Evolutionary conservation across 2,329 filamentous ascomycete genomes (phyloP).

Genomic region (Salinomyces thailandicus): DNA sequence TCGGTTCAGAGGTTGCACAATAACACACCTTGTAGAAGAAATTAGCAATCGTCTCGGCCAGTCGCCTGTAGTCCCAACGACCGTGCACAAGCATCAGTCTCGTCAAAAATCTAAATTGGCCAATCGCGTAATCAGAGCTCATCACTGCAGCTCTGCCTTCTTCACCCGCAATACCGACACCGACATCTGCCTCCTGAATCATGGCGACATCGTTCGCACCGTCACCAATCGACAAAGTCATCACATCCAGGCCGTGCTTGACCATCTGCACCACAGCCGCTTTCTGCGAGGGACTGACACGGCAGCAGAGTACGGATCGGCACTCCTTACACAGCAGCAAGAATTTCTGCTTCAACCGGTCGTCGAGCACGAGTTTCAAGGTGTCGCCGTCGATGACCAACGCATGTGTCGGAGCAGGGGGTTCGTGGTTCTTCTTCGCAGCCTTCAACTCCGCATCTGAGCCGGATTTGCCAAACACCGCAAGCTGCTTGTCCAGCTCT

Average conservation of each 20-base stretch:
- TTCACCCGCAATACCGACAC: slow-evolving; percentile 86
- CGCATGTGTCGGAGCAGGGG: slow-evolving; percentile 79
- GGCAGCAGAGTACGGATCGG: slow-evolving; percentile 90
- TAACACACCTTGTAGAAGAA: slow-evolving; percentile 87
- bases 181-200: slow-evolving; percentile 96
- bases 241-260: slow-evolving; percentile 86
- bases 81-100: slow-evolving; percentile 81
- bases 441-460: slow-evolving; percentile 72
- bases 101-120: slow-evolving; percentile 82
- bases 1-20: not conserved
- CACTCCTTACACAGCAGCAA: slow-evolving; percentile 93
- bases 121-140: slow-evolving; percentile 93
- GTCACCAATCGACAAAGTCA: slow-evolving; percentile 88
- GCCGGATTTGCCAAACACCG: slow-evolving; percentile 66
- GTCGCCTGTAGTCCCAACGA: slow-evolving; percentile 87
- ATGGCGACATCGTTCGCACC: slow-evolving; percentile 95
- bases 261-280: slow-evolving; percentile 95
- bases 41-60: slow-evolving; percentile 90
- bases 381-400: slow-evolving; percentile 93
- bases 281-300: slow-evolving; percentile 94
- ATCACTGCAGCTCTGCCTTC: slow-evolving; percentile 89
- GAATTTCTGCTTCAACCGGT: slow-evolving; percentile 80
- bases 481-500: slow-evolving; percentile 64
- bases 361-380: slow-evolving; percentile 74
- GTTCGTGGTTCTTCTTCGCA: slow-evolving; percentile 73